Evolutionary conservation across 768 basidiomycete species (phyloP), one percentile per base, ranked within the genome.

Genomic region (Kwoniella sp.): DNA sequence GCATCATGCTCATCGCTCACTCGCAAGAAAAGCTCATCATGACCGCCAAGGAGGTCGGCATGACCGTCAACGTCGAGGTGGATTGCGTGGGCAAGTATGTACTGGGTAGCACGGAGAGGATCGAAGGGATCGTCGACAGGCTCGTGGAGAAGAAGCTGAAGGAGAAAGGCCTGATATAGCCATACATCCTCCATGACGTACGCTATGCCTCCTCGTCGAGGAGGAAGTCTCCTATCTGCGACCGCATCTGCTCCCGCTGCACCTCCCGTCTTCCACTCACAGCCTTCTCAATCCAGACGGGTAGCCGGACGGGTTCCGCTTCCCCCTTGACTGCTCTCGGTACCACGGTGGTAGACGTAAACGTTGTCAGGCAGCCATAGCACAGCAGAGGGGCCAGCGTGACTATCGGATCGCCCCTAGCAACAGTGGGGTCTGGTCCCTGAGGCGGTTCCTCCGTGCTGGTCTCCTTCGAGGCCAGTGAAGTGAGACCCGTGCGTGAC

Each of bases 1-100:
- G 84, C 28, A 81, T 99, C 45, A 98, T 98, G 92, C 82, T 99
- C 60, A 92, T 99, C 75, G 82, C 82, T 63, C 92, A 98, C 75
- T 92, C 89, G 10, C 93, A 95, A 70, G 77, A 84, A 64, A 89
- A 85, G 75, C 85, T 96, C 51, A 85, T 88, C 2, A 78, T 99
- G 45, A 80, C 80, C 32, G 80, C 76, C 56, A 99, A 98, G 74
- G 60, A 63, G 2, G 71, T 86, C 1, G 92, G 91, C 0, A 81
- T 82, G 40, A 86, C 80, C 63, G 91, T 98, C 45, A 99, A 99
- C 68, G 81, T 99, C 53, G 95, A 99, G 77, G 90, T 71, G 29
- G 72, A 73, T 47, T 63, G 62, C 41, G 65, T 71, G 11, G 72
- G 72, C 15, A 73, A 73, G 46, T 73, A 73, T 39, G 60, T 73